Base-by-base conservation (phyloP, 2,329 filamentous ascomycete genomes). In the Fusarium neocosmosporiellum region DNA sequence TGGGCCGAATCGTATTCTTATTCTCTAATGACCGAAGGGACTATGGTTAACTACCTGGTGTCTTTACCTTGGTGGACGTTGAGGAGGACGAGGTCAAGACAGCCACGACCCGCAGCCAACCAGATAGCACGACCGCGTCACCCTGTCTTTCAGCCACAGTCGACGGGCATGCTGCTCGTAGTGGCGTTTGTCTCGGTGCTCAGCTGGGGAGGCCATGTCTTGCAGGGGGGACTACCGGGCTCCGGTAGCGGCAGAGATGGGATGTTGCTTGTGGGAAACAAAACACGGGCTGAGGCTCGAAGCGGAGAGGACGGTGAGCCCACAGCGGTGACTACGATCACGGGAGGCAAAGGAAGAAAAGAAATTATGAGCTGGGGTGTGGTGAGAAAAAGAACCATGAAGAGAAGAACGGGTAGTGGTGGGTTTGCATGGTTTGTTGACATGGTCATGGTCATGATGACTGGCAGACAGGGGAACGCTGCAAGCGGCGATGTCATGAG, bases 401-500 rank as follows among this genome's bases (percentile, higher is more conserved):
- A 37, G 50, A 29, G 20, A 53, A 37, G 29, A 33, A 41, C 43
- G 53, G 41, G 10, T 22, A 43, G 55, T 37, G 58, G 36, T 67
- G 59, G 37, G 34, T 24, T 46, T 27, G 46, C 46, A 59, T 70
- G 54, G 46, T 70, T 63, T 72, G 69, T 69, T 72, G 61, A 73
- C 65, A 55, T 68, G 69, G 59, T 70, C 66, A 57, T 62, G 57
- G 60, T 65, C 46, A 53, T 54, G 67, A 70, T 54, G 60, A 59
- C 69, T 75, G 70, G 67, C 70, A 71, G 65, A 60, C 72, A 76
- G 66, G 74, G 64, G 62, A 64, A 61, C 48, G 72, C 62, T 74
- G 57, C 55, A 57, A 72, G 53, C 57, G 37, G 54, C 69, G 69
- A 66, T 61, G 61, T 54, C 34, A 67, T 60, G 53, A 48, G 16